Evolutionary conservation across 306 rosid species (phyloP), one percentile per base, ranked within the genome.

Genomic region (Cicer cuneatum): DNA sequence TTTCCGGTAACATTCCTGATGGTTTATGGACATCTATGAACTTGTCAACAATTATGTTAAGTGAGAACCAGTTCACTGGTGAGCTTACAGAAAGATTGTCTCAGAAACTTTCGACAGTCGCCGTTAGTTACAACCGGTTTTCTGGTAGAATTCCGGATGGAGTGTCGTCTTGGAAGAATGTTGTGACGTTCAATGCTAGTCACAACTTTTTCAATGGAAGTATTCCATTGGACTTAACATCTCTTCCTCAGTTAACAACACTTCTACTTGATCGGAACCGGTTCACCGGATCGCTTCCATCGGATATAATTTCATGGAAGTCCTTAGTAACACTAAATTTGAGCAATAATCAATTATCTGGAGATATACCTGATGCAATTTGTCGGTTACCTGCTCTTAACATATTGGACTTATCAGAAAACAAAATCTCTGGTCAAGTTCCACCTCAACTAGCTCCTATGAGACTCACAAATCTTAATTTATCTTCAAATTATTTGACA

Each of bases 321-420:
- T 74, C 86, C 1, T 41, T 92, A 12, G 33, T 18, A 38, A 54
- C 7, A 51, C 83, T 92, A 42, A 40, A 86, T 63, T 76, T 92
- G 35, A 57, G 87, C 21, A 45, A 53, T 35, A 92, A 92, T 73
- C 79, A 61, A 13, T 72, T 89, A 48, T 77, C 84, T 6, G 96
- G 97, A 18, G 64, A 73, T n/a, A 84, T 92, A 46, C 93, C 90
- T 0, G 59, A 54, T 33, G 19, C 51, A 41, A 60, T 92, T 74
- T 82, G 86, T 54, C 16, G 5, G 6, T 82, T 90, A 59, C 88
- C 79, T 7, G 41, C 7, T 7, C 96, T 92, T 7, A 77, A 51
- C 9, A 47, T 4, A 3, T 84, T 92, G 37, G 96, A 92, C 82
- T 82, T 92, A 13, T 90, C 93, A 40, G 82, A 79, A 63, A 90